Evolutionary conservation across 495 filamentous ascomycete species (phyloP).

Genomic region (Haplographium delicatum): DNA sequence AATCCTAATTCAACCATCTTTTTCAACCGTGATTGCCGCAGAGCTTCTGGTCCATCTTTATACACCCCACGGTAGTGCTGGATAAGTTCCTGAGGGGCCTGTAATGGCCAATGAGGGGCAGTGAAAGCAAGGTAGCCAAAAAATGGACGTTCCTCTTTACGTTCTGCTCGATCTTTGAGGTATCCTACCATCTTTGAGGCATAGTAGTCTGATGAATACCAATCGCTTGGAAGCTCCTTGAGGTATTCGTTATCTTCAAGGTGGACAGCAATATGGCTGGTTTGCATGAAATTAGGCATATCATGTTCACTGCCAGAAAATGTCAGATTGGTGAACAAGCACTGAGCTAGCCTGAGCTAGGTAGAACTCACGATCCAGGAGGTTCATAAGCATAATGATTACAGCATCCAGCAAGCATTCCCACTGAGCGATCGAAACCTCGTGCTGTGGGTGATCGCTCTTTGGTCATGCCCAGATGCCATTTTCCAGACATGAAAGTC

Average conservation of each 20-base stretch:
- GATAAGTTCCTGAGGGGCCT: constrained; percentile 31
- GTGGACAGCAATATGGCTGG: background rate
- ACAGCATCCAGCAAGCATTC: constrained; percentile 38
- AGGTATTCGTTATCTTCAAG: background rate
- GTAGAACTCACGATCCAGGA: no score
- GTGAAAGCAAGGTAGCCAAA: constrained; percentile 57
- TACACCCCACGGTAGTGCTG: constrained; percentile 38
- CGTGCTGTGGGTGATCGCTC: constrained; percentile 36
- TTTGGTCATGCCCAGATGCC: constrained; percentile 45
- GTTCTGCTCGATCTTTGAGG: constrained; percentile 44
- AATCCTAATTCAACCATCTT: constrained; percentile 48
- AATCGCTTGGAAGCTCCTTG: constrained; percentile 45
- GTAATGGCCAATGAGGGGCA: constrained; percentile 60
- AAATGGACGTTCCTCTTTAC: constrained; percentile 45
- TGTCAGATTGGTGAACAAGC: no score
- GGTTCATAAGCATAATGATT: constrained; percentile 46
- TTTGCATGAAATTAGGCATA: background rate
- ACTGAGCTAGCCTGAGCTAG: no score
- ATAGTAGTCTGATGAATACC: constrained; percentile 53
- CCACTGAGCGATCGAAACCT: constrained; percentile 41
- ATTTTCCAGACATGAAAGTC: constrained; percentile 60
- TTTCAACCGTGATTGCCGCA: constrained; percentile 45
- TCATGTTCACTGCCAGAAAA: no score
- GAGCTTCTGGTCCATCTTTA: constrained; percentile 49
- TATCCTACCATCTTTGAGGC: constrained; percentile 50